phyloP scores from a whole-genome alignment of 2,329 filamentous ascomycete species.

The Tothia fuscella region DNA sequence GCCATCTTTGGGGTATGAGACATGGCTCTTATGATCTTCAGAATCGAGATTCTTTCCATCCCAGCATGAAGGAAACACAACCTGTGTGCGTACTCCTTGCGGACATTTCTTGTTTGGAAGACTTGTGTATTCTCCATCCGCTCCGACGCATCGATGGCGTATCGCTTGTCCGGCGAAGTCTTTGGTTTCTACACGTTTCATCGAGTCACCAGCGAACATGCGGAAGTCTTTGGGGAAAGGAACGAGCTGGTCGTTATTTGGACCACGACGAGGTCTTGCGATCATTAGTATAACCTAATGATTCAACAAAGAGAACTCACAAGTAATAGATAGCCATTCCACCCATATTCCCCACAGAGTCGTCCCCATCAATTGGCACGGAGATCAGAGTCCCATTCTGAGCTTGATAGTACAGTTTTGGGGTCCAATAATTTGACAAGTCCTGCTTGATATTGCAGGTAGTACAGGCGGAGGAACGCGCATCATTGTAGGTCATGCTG shows the following conservation, averaged over 20 bases:
- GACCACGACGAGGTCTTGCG: slow-evolving; percentile 16
- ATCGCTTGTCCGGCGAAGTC: slow-evolving; percentile 44
- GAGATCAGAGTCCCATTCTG: neutral
- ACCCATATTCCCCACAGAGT: slow-evolving; percentile 22
- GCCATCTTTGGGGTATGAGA: slow-evolving; percentile 21
- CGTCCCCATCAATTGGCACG: slow-evolving; percentile 21
- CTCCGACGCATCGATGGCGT: slow-evolving; percentile 43
- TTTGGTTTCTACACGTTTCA: slow-evolving; percentile 44
- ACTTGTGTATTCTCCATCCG: slow-evolving; percentile 33
- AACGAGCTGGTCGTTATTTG: slow-evolving; percentile 44
- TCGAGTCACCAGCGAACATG: slow-evolving; percentile 57
- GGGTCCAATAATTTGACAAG: slow-evolving; percentile 5
- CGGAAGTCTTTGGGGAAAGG: slow-evolving; percentile 60
- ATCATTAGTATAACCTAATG: neutral
- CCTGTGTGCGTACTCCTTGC: slow-evolving; percentile 24
- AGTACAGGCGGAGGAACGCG: slow-evolving; percentile 26
- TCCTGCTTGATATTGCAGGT: slow-evolving; percentile 1
- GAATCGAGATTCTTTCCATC: slow-evolving; percentile 3
- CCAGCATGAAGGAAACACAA: slow-evolving; percentile 28
- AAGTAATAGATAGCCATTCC: slow-evolving; percentile 69
- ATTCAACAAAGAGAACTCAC: neutral
- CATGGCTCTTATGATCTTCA: neutral
- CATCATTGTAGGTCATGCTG: slow-evolving; percentile 47
- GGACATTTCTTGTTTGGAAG: slow-evolving; percentile 52
- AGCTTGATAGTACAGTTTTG: neutral